Evolutionary conservation across 257 asterid species (phyloP), one percentile per base, ranked within the genome.

Genomic region (Paraleonurus japonicus): DNA sequence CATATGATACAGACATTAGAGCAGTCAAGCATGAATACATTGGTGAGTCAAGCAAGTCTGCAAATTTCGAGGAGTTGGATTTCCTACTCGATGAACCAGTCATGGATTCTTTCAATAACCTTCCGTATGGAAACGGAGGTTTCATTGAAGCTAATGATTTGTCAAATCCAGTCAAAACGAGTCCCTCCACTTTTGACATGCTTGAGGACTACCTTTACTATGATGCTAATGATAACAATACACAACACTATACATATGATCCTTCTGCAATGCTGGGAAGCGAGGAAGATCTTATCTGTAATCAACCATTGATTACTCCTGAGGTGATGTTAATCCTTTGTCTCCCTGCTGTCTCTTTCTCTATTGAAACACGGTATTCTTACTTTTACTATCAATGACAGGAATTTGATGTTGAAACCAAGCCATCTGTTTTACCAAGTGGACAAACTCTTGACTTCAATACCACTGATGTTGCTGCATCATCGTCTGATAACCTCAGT

Each of bases 71-170:
- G 63, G 87, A 76, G 63, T 35, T 78, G 70, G 88, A 85, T 77
- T 87, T 63, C 90, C 76, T 83, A 65, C 94, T 79, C 48, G 90
- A 84, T 78, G 88, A 87, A 73, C 89, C 95, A 73, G 80, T 77
- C 72, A 17, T 81, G 64, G 87, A 87, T 80, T 75, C 86, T 39
- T 23, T 76, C 8, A 85, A 76, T 48, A 59, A 75, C 54, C 79
- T 77, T 76, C 81, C 67, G 47, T 88, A 75, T 77, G 86, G 77
- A 27, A 84, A 76, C 66, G 92, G 85, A 55, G 88, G 90, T 61
- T 87, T 85, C 71, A 75, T 88, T 57, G 97, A 92, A 78, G 81
- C 95, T 53, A 81, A 83, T 71, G 96, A 95, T 81, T 87, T 95
- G 32, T 30, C 85, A 19, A 76, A 77, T 78, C 90, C 94, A 1